Conservation (phyloP, 192 early-diverging fungal genomes). For the Podila clonocystis region DNA sequence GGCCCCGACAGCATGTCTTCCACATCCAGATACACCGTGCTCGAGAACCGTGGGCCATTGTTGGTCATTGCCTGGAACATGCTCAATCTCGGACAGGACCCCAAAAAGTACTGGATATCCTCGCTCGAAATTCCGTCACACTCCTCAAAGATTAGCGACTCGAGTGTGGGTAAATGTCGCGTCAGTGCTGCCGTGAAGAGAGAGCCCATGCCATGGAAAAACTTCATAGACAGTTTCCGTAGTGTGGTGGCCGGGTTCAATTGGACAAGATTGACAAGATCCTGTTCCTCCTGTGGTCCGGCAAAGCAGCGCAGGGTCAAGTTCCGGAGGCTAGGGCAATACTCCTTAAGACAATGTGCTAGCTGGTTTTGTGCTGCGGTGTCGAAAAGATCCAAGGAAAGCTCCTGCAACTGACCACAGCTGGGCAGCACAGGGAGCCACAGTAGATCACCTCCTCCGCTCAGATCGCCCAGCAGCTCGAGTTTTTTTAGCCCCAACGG, state of each 20-base stretch:
- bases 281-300: constrained; percentile 22
- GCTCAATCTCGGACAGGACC: constrained; percentile 19
- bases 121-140: constrained; percentile 37
- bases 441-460: constrained; percentile 15
- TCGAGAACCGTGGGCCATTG: constrained; percentile 24
- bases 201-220: constrained; percentile 38
- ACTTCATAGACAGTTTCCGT: constrained; percentile 14
- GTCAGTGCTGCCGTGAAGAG: constrained; percentile 22
- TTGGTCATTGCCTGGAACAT: constrained; percentile 32
- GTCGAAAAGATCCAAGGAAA: constrained; percentile 15
- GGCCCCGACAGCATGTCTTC: constrained; percentile 34
- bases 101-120: constrained; percentile 28
- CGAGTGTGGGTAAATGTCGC: constrained; percentile 18
- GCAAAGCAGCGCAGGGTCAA: constrained; percentile 23
- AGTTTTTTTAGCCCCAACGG: constrained; percentile 18
- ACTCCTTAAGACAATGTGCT: not conserved
- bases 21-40: constrained; percentile 43
- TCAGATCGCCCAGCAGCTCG: constrained; percentile 26
- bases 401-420: not conserved
- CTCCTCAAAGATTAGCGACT: constrained; percentile 23
- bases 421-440: constrained; percentile 27
- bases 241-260: constrained; percentile 12
- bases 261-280: constrained; percentile 19
- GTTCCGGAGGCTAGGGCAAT: constrained; percentile 17
- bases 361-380: constrained; percentile 7